These are phyloP conservation scores for Nicotiana otophora DNA, from an alignment of 257 asterid genomes.

Conservation along the genomic window DNA sequence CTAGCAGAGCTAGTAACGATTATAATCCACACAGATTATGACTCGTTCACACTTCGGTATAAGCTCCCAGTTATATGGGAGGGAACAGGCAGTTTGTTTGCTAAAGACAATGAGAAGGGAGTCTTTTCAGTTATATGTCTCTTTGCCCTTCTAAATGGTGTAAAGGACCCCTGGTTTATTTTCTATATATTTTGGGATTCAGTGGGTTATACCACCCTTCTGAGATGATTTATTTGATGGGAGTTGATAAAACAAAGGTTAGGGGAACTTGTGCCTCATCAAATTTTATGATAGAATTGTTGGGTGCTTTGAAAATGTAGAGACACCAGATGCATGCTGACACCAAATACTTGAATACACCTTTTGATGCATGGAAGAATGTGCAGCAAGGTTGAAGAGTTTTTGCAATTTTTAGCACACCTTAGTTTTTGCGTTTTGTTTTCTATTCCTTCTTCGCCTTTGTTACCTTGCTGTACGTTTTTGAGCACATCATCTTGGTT, in stretches of 20 bases:
- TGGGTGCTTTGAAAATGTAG: not conserved
- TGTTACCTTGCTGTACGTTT: not conserved
- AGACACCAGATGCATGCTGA: not conserved
- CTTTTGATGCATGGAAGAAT: constrained; percentile 1
- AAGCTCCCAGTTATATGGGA: not conserved
- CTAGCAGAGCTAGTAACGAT: not conserved
- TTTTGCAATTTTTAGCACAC: not conserved
- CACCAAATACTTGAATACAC: not conserved
- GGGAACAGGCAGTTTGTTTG: not conserved
- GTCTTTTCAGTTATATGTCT: not conserved
- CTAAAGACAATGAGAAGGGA: not conserved
- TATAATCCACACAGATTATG: not conserved
- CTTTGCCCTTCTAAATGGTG: not conserved
- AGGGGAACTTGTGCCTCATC: not conserved
- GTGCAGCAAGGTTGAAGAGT: not conserved
- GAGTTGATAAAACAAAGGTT: not conserved
- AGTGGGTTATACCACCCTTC: not conserved
- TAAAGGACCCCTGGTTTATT: not conserved
- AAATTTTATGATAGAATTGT: not conserved
- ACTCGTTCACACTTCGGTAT: not conserved
- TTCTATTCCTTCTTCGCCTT: not conserved
- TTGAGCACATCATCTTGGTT: not conserved
- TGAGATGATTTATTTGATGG: constrained; percentile 3
- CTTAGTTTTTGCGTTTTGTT: not conserved
- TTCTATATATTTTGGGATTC: not conserved